phyloP scores from a whole-genome alignment of 164 flowering plant species.

The Echeveria elegans region DNA sequence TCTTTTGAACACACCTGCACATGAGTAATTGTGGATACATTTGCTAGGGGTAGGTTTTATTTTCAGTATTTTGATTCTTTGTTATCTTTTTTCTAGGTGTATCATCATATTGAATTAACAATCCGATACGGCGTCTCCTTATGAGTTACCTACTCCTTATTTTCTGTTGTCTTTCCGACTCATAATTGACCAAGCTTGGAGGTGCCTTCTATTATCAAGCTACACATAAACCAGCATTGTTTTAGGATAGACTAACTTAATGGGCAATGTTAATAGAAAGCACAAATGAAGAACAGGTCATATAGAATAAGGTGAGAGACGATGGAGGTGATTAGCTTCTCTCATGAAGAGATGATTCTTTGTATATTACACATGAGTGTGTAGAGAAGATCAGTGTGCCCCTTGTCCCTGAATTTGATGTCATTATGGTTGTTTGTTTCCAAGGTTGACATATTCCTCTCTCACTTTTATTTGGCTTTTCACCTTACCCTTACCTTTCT shows the following conservation, averaged over 20 bases:
- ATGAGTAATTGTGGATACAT: no score
- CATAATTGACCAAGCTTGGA: no score
- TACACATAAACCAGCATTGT: no score
- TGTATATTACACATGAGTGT: background rate
- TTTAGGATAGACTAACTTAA: background rate
- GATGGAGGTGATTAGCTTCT: background rate
- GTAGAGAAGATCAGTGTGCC: background rate
- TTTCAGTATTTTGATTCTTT: background rate
- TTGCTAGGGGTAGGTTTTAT: background rate
- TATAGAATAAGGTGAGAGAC: background rate
- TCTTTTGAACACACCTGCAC: no score
- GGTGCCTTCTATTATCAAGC: no score
- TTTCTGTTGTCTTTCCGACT: no score
- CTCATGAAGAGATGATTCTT: background rate
- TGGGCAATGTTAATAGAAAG: background rate
- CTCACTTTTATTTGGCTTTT: background rate
- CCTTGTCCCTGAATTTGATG: constrained; percentile 7
- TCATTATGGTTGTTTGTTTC: constrained; percentile 7
- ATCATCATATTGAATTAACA: background rate
- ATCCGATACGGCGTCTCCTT: background rate
- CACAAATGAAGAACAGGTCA: background rate
- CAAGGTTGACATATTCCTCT: constrained; percentile 6
- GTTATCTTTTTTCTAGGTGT: background rate
- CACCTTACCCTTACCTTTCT: constrained; percentile 7
- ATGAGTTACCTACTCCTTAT: no score